These are phyloP conservation scores for Lumnitzera racemosa DNA, from an alignment of 345 rosid species.

Conservation along the genomic window DNA sequence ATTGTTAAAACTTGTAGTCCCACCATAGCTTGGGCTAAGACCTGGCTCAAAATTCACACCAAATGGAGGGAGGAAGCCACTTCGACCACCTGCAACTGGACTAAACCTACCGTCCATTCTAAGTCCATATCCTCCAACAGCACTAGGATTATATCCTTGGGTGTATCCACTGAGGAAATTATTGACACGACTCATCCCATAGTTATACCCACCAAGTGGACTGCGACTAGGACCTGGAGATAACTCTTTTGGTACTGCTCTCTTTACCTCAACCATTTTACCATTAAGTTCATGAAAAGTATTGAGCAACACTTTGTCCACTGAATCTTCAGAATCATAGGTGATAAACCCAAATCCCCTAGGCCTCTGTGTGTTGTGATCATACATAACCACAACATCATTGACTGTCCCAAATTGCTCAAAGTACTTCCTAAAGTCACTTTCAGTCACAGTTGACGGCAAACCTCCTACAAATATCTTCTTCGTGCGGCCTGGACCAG, in stretches of 20 bases:
- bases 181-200: constrained; percentile 49
- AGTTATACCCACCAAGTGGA: constrained; percentile 61
- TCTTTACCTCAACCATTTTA: constrained; percentile 72
- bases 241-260: constrained; percentile 76
- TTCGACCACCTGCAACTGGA: constrained; percentile 48
- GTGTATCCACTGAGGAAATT: constrained; percentile 58
- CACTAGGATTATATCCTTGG: constrained; percentile 51
- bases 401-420: constrained; percentile 72
- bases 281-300: constrained; percentile 76
- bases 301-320: constrained; percentile 53
- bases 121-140: constrained; percentile 57
- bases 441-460: constrained; percentile 73
- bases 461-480: constrained; percentile 83
- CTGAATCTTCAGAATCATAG: constrained; percentile 70
- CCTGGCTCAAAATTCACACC: constrained; percentile 59
- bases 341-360: constrained; percentile 78
- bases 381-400: constrained; percentile 82
- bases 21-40: constrained; percentile 39
- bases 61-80: constrained; percentile 56
- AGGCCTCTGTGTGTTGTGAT: constrained; percentile 78
- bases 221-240: constrained; percentile 72
- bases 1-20: constrained; percentile 39
- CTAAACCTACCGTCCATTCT: constrained; percentile 62
- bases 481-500: constrained; percentile 57
- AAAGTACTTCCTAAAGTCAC: constrained; percentile 64